Evolutionary conservation across 2,329 filamentous ascomycete genomes (phyloP), one percentile per base, ranked within the genome.

Genomic region (Aspergillus melleus): DNA sequence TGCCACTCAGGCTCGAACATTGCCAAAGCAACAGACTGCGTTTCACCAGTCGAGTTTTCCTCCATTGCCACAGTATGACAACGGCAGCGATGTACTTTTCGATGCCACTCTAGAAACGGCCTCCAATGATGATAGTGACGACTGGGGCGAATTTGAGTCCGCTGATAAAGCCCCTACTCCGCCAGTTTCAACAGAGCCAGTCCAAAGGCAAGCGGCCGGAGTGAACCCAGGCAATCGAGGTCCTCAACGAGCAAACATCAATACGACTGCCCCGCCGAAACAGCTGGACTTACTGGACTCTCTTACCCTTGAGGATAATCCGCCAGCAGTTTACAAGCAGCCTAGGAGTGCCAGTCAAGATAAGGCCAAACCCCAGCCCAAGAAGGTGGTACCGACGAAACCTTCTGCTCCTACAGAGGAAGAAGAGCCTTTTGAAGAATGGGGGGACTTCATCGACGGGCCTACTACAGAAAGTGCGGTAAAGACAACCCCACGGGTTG

Each of bases 11-110:
- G 44, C 49, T 20, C 55, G 32, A 12, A 16, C 39, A 4, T 11
- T 42, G 20, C 32, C 59, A 30, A 51, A 49, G 39, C 63, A 62
- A 49, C 29, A 57, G 49, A 22, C 47, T 26, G 51, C 60, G 60
- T 67, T 56, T 54, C 63, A 39, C 49, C 70, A 47, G 39, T 54
- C 36, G 19, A 44, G 14, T 52, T 49, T n/a, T 44, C 60, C 58
- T 19, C 59, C 32, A 55, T 65, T 68, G 53, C 44, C 67, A 56
- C 57, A 72, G 64, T 55, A 63, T 51, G 67, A 69, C 14, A 69
- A 65, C 46, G 66, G 70, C 26, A 72, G 62, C 2, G 83, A 86
- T 64, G 82, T 91, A 3, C 76, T 91, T 2, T 91, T 91, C 70
- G 88, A 91, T 72, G 88, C 84, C 39, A 63, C 72, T 32, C 62